Evolutionary conservation across 768 basidiomycete species (phyloP), one percentile per base, ranked within the genome.

Genomic region (Porphyrellus cyaneotinctus): DNA sequence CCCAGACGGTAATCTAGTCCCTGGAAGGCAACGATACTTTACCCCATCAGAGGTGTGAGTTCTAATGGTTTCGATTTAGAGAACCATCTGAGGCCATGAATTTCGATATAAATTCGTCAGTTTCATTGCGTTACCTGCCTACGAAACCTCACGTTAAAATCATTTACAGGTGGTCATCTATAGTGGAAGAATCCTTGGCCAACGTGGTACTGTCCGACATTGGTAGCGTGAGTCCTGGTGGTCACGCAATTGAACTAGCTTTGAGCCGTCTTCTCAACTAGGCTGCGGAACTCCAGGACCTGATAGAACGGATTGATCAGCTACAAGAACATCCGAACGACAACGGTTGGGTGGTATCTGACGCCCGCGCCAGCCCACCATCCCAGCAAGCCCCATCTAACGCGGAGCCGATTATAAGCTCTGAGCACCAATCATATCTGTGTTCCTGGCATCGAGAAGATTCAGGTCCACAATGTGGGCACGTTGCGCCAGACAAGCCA

Each of bases 391-490:
- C 7, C 5, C 6, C 43, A 13, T 15, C 43, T 13, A 15, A 31
- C 17, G 1, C 13, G 3, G 4, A 7, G 9, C 49, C 32, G 2
- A 23, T 26, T 2, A 48, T 45, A 31, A 17, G 0, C 26, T 28
- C 39, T 0, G 36, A 33, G 15, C 17, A 36, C 24, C 33, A 37
- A 6, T 41, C 33, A 8, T 58, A 62, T 32, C 14, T 0, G 8
- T 65, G 62, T 24, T 43, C 48, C 23, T 64, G 64, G 64, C 10
- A n/a, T 6, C 23, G n/a, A 1, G 35, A 57, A 2, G 26, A 15
- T 15, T 43, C 54, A 7, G 11, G 26, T 15, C 2, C 1, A 2
- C 13, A 0, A 15, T 66, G 64, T 10, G 1, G 15, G 2, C 32
- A 61, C 3, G 5, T 38, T 22, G 43, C 54, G 12, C 47, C 20